Evolutionary conservation across 306 rosid species (phyloP).

Genomic region (Citrullus mucosospermus): DNA sequence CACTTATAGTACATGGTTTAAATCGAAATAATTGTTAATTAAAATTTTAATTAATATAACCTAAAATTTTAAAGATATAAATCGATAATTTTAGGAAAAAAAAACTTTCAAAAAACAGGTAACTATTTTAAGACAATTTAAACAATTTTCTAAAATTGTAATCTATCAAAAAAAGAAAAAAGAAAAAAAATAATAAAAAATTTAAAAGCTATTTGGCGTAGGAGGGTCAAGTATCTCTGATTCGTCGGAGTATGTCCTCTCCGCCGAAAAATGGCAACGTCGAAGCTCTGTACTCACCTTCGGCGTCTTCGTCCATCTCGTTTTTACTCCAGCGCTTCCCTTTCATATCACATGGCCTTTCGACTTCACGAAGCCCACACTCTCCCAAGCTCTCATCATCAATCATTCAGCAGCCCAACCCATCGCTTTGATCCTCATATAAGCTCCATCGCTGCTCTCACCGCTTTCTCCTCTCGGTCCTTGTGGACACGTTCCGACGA

Average conservation of each 20-base stretch:
- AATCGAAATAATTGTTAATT: too few relatives aligned
- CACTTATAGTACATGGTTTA: too few relatives aligned
- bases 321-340: not conserved
- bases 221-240: not conserved
- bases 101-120: too few relatives aligned
- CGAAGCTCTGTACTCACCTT: conserved; percentile 23
- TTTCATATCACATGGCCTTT: conserved; percentile 15
- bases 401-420: not conserved
- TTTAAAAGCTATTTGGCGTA: not conserved
- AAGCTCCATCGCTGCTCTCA: conserved; percentile 12
- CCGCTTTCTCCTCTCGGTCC: conserved; percentile 30
- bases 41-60: too few relatives aligned
- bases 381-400: conserved; percentile 12
- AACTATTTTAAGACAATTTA: too few relatives aligned
- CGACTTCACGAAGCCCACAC: conserved; percentile 12
- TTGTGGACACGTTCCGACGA: conserved; percentile 32
- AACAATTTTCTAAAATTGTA: too few relatives aligned
- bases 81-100: too few relatives aligned
- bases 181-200: not conserved
- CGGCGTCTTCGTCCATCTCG: conserved; percentile 31
- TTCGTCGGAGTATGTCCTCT: not conserved
- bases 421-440: conserved; percentile 5
- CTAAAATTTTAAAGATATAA: too few relatives aligned
- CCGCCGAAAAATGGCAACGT: conserved; percentile 38
- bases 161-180: too few relatives aligned